Evolutionary conservation across 2,329 filamentous ascomycete genomes (phyloP).

Genomic region (Claviceps purpurea): DNA sequence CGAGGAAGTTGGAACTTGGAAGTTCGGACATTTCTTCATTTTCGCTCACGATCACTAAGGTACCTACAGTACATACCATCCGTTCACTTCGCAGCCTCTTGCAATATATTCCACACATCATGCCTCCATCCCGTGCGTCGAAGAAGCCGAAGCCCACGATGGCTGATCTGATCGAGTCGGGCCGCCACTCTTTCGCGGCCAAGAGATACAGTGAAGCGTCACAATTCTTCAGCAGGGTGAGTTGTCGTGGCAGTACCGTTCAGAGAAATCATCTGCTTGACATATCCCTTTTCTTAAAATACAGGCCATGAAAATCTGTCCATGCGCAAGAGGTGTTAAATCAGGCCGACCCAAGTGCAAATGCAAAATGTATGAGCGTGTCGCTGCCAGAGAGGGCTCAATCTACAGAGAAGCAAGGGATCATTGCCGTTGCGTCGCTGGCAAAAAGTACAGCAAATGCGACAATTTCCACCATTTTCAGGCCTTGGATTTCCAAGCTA

Average conservation of each 20-base stretch:
- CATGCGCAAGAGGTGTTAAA: constrained; percentile 19
- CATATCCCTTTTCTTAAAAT: background rate
- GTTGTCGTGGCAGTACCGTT: constrained; percentile 1
- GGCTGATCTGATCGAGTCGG: constrained; percentile 15
- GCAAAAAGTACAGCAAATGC: too few relatives aligned
- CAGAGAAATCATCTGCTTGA: background rate
- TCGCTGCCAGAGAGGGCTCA: too few relatives aligned
- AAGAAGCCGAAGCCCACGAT: constrained; percentile 1
- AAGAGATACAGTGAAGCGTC: constrained; percentile 23
- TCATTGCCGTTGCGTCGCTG: too few relatives aligned
- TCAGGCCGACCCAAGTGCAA: constrained; percentile 11
- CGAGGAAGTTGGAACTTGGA: too few relatives aligned
- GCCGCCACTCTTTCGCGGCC: constrained; percentile 19
- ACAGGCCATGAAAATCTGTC: constrained; percentile 24
- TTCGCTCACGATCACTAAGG: background rate
- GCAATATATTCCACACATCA: constrained; percentile 6
- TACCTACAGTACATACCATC: background rate
- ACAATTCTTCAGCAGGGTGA: constrained; percentile 23
- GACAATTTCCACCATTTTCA: too few relatives aligned
- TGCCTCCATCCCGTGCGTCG: constrained; percentile 4
- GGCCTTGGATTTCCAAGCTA: too few relatives aligned
- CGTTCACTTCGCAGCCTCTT: constrained; percentile 6
- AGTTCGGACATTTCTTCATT: background rate
- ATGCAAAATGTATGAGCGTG: background rate
- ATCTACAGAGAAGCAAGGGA: too few relatives aligned